These are phyloP conservation scores for Sechiopsis laciniata DNA, from an alignment of 306 rosid species.

Conservation along the genomic window DNA sequence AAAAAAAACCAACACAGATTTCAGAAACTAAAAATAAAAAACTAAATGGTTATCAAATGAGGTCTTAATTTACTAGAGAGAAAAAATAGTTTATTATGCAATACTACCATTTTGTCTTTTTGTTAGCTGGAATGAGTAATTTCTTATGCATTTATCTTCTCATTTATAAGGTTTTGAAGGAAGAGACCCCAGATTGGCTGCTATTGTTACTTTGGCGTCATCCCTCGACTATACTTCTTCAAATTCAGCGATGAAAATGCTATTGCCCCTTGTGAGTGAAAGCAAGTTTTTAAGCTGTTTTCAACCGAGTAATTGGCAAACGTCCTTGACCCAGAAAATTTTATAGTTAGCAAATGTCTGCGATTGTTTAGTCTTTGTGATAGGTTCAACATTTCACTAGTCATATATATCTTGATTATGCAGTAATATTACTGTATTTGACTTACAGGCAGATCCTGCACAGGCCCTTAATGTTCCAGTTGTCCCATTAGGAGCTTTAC, in stretches of 20 bases:
- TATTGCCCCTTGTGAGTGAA: conserved; percentile 84
- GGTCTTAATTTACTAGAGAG: no score
- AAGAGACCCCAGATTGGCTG: conserved; percentile 70
- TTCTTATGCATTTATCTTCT: conserved; percentile 19
- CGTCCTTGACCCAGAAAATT: not conserved
- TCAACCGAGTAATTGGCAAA: not conserved
- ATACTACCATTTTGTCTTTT: not conserved
- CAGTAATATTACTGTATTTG: conserved; percentile 35
- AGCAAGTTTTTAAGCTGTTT: conserved; percentile 9
- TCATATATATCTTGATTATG: conserved; percentile 18
- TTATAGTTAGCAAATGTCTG: not conserved
- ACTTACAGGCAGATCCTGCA: conserved; percentile 93
- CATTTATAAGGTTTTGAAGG: conserved; percentile 61
- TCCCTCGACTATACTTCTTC: conserved; percentile 92
- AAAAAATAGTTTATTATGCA: not conserved
- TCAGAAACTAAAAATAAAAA: no score
- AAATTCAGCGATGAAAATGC: conserved; percentile 75
- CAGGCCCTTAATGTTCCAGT: conserved; percentile 91
- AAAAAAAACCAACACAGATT: no score
- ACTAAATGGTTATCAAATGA: no score
- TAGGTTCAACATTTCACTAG: not conserved
- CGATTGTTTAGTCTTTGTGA: not conserved
- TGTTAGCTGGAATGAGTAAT: conserved; percentile 5
- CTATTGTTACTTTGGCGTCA: conserved; percentile 86
- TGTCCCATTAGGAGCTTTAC: conserved; percentile 78